phyloP scores from a whole-genome alignment of 768 basidiomycete species.

The Boletus fagicola region DNA sequence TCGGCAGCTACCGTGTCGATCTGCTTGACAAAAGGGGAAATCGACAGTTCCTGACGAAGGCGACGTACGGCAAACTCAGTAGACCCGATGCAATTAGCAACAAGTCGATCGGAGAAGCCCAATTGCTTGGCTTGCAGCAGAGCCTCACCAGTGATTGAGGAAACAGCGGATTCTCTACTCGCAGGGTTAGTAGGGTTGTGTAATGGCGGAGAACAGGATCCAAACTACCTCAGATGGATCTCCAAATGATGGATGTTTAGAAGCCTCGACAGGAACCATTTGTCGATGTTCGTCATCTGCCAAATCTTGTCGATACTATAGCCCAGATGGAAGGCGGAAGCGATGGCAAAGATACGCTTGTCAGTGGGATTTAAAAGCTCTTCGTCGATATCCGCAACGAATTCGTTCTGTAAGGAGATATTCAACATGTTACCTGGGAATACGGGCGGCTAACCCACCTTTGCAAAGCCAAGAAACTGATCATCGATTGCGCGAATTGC shows the following conservation, averaged over 20 bases:
- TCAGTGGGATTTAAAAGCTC: constrained; percentile 95
- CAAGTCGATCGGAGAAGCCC: constrained; percentile 93
- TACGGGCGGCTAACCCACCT: constrained; percentile 43
- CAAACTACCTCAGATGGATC: constrained; percentile 62
- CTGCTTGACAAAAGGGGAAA: constrained; percentile 94
- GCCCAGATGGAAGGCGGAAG: constrained; percentile 87
- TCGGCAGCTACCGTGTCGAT: constrained; percentile 99
- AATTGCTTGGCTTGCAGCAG: constrained; percentile 87
- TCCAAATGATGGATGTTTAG: constrained; percentile 84
- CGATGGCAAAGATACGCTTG: constrained; percentile 95
- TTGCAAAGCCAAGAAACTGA: constrained; percentile 88
- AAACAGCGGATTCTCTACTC: constrained; percentile 58
- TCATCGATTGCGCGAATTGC: constrained; percentile 97
- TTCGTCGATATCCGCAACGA: constrained; percentile 87
- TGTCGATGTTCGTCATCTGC: constrained; percentile 98
- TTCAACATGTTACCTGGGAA: not conserved
- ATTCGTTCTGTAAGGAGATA: constrained; percentile 61
- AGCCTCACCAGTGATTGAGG: constrained; percentile 57
- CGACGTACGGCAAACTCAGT: constrained; percentile 92
- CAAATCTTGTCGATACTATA: constrained; percentile 96
- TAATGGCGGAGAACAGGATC: not conserved
- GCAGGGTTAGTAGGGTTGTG: not conserved
- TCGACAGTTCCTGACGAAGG: constrained; percentile 77
- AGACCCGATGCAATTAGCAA: constrained; percentile 79
- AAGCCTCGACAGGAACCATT: constrained; percentile 94